Base-by-base conservation (phyloP, 1,284 basidiomycete genomes). In the Microstroma glucosiphilum region DNA sequence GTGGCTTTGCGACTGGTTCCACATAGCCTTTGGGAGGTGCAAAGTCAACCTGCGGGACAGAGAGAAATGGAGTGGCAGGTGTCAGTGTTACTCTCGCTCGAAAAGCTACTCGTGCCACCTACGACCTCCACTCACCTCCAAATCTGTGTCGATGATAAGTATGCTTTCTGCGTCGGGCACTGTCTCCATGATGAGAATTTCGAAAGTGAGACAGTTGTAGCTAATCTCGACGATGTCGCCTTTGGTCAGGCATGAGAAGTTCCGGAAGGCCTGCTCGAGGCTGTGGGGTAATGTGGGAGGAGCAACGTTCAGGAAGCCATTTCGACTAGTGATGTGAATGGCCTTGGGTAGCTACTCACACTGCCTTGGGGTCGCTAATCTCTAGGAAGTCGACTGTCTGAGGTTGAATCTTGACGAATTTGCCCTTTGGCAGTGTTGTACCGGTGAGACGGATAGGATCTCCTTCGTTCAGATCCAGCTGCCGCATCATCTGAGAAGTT, bases 341-440 rank as follows among this genome's bases (percentile, higher is more conserved):
- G 19, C 9, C 4, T n/a, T 11, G 25, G 1, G 23, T 13, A 23
- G 40, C 40, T n/a, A 41, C 40, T 56, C 40, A 55, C 11, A 97
- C 93, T 49, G 94, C 93, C 82, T 96, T 97, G 4, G 89, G 92
- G 81, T 99, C 96, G 57, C 82, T 82, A 37, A 85, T 82, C 80
- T 99, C 91, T 51, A 98, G 83, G 82, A 99, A 99, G 80, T 94
- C 90, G 19, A 90, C 88, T 2, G 89, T 88, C 78, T 99, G 96
- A 2, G 96, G 90, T 82, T 99, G 96, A 48, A 99, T 83, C 81
- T 99, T 99, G 77, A 97, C 91, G 68, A 94, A 84, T 81, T 92
- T 92, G 67, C 96, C 96, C 82, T 98, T 97, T 0, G 88, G 88
- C 13, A 97, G 83, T 63, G 89, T 87, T 0, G 89, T 84, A 1